Evolutionary conservation across 2,329 filamentous ascomycete species (phyloP).

Genomic region (Aureobasidium musti): DNA sequence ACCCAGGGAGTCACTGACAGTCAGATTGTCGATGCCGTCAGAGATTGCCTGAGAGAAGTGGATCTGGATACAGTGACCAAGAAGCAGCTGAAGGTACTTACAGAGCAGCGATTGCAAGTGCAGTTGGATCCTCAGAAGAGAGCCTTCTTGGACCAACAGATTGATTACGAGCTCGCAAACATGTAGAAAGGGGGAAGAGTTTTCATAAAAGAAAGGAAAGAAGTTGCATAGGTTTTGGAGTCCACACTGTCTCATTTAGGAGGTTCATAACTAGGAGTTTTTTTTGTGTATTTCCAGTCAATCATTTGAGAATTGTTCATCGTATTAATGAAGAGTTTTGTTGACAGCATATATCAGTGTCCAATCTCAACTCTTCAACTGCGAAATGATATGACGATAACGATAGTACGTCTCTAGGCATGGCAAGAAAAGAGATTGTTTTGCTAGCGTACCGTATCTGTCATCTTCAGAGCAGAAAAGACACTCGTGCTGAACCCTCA

Average conservation of each 20-base stretch:
- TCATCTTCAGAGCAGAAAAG: too few relatives aligned
- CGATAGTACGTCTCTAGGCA: too few relatives aligned
- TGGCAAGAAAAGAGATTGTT: too few relatives aligned
- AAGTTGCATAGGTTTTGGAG: slow-evolving; percentile 6
- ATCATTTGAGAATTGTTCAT: neutral
- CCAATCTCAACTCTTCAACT: too few relatives aligned
- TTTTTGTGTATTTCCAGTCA: neutral
- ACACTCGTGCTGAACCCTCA: too few relatives aligned
- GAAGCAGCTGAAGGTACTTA: slow-evolving; percentile 83
- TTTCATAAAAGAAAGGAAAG: neutral
- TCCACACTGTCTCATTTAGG: neutral
- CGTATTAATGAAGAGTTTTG: too few relatives aligned
- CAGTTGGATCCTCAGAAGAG: slow-evolving; percentile 83
- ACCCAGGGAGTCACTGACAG: slow-evolving; percentile 71
- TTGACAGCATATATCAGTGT: too few relatives aligned
- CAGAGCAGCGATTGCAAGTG: slow-evolving; percentile 90
- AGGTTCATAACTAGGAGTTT: neutral
- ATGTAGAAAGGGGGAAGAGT: slow-evolving; percentile 63
- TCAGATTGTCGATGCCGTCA: slow-evolving; percentile 81
- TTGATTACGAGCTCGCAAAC: slow-evolving; percentile 88
- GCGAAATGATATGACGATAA: too few relatives aligned
- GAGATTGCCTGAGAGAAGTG: slow-evolving; percentile 78
- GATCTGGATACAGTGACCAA: slow-evolving; percentile 97
- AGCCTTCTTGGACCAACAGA: slow-evolving; percentile 87
- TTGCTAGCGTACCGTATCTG: too few relatives aligned